Evolutionary conservation across 495 filamentous ascomycete species (phyloP), one percentile per base, ranked within the genome.

Genomic region (Hypoxylon lienhwacheense): DNA sequence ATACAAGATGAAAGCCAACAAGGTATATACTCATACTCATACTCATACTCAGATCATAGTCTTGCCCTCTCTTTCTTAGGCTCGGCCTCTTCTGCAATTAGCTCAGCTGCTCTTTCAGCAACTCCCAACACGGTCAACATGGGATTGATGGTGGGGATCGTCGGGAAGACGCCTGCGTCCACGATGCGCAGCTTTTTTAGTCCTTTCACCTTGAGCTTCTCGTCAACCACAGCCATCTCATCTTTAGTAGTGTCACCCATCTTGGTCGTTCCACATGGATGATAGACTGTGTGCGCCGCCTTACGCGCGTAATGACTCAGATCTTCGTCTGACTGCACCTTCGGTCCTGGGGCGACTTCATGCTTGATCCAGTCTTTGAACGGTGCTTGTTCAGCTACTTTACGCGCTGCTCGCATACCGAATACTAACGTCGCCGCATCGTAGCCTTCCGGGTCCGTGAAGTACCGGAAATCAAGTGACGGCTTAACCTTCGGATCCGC

Each of bases 401-500:
- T 73, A 22, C 88, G 84, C 3, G 87, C 87, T 4, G 81, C 85
- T 62, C 80, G 78, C 60, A 92, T 73, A 47, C 88, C 88, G n/a
- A 78, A 77, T n/a, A 91, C 88, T 29, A 92, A 77, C 41, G 88
- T 90, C 41, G 85, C 83, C 16, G 87, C 86, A 61, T 93, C 89
- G 70, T 91, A 90, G 56, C 86, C 87, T 66, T 88, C 84, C 6
- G 85, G 81, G 62, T 91, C 89, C 29, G 88, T 91, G 77, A 93
- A 93, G 73, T 91, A 93, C 46, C 84, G 78, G 82, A 93, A 93
- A 70, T 93, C 88, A 35, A 93, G 76, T 7, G 87, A 84, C 12
- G 89, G 89, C 66, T 91, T 90, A 55, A 87, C 81, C 29, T 63
- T 76, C 0, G 88, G 86, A 62, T 91, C 85, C 4, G 80, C 67